These are phyloP conservation scores for Coemansia sp. DNA, from an alignment of 192 early-diverging fungal genomes.

Conservation along the genomic window DNA sequence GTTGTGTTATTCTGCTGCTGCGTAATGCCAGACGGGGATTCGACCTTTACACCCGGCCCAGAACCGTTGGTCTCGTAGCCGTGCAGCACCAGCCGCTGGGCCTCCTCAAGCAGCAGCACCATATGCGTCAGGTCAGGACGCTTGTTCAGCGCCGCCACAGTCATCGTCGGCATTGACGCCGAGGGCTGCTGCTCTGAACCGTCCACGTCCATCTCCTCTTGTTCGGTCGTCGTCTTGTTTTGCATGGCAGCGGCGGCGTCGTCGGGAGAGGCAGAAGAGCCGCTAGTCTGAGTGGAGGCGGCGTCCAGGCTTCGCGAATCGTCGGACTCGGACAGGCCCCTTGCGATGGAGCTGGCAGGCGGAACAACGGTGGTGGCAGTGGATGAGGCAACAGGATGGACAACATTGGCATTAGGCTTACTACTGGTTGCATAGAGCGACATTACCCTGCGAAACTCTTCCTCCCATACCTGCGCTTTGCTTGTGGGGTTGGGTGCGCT, in stretches of 20 bases:
- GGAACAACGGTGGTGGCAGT: conserved; percentile 12
- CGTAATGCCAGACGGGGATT: background rate
- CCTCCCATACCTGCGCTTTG: conserved; percentile 48
- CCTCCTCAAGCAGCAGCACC: conserved; percentile 49
- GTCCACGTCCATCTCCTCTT: background rate
- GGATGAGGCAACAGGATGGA: conserved; percentile 4
- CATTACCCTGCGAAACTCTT: conserved; percentile 51
- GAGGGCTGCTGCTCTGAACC: background rate
- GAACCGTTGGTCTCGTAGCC: background rate
- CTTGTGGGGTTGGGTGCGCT: background rate
- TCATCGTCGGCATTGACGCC: conserved; percentile 14
- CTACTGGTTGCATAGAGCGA: conserved; percentile 16
- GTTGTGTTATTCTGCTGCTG: background rate
- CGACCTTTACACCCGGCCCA: background rate
- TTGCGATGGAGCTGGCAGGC: conserved; percentile 6
- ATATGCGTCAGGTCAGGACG: conserved; percentile 49
- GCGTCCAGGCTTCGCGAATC: conserved; percentile 12
- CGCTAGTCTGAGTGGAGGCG: conserved; percentile 4
- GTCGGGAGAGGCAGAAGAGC: background rate
- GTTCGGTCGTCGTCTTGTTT: background rate
- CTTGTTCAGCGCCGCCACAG: conserved; percentile 21
- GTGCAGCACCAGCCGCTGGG: conserved; percentile 42
- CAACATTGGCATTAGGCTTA: background rate
- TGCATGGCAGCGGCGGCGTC: background rate
- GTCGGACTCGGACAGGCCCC: conserved; percentile 9